phyloP scores from a whole-genome alignment of 768 basidiomycete genomes.

The Russula abietina region DNA sequence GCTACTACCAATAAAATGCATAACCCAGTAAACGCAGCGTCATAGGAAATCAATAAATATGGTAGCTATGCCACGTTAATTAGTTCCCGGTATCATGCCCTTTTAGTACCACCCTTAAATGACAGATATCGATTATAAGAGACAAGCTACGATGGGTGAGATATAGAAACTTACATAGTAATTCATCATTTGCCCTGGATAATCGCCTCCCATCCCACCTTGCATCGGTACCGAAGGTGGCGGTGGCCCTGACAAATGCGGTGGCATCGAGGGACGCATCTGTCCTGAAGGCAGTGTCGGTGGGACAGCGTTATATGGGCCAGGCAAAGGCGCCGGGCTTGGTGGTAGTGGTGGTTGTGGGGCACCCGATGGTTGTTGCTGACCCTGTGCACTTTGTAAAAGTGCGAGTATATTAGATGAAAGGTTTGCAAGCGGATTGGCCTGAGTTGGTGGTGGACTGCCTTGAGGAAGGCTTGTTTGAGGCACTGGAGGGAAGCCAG shows the following conservation, averaged over 20 bases:
- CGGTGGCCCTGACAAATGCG: slow-evolving; percentile 39
- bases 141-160: background rate
- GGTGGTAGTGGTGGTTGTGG: slow-evolving; percentile 22
- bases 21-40: slow-evolving; percentile 3
- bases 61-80: background rate
- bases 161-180: slow-evolving; percentile 47
- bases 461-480: slow-evolving; percentile 19
- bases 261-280: slow-evolving; percentile 43
- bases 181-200: slow-evolving; percentile 63
- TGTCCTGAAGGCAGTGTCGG: slow-evolving; percentile 35
- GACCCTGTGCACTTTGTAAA: slow-evolving; percentile 18
- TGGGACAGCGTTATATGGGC: slow-evolving; percentile 22
- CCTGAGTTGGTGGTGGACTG: slow-evolving; percentile 11
- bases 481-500: slow-evolving; percentile 21
- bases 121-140: background rate
- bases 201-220: slow-evolving; percentile 24
- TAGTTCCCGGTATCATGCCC: slow-evolving; percentile 6
- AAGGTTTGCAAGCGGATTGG: slow-evolving; percentile 15
- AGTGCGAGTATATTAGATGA: slow-evolving; percentile 24
- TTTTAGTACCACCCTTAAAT: slow-evolving; percentile 11
- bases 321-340: slow-evolving; percentile 10
- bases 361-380: slow-evolving; percentile 24
- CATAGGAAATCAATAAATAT: slow-evolving; percentile 21
- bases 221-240: slow-evolving; percentile 23
- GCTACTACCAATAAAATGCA: slow-evolving; percentile 2